Percentiles rank a stretch among this genome's conserved stretches.
Evolutionary conservation across 2,329 filamentous ascomycete species (phyloP).

Genomic region (Rhexocercosporidium sp.): DNA sequence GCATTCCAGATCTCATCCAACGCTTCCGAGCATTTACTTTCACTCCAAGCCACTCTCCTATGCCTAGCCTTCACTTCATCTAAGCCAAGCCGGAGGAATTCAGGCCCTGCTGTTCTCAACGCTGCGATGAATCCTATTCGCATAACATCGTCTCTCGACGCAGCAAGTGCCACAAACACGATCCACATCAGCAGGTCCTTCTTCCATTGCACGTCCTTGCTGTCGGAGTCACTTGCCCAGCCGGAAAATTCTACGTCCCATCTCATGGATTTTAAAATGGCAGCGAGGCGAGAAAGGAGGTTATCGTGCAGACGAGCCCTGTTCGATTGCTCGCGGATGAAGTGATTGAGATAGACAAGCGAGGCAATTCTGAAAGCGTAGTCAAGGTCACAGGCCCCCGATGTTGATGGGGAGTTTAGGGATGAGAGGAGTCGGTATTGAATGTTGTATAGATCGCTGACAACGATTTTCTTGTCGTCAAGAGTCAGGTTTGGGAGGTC

Average conservation of each 20-base stretch:
- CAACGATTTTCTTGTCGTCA: not conserved
- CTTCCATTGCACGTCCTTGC: not conserved
- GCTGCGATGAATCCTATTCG: not conserved
- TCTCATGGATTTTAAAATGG: not conserved
- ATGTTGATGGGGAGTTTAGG: not conserved
- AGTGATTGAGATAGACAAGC: not conserved
- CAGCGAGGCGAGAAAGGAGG: not conserved
- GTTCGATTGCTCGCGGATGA: not conserved
- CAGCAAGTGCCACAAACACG: not conserved
- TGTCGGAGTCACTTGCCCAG: not conserved
- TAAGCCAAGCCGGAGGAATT: not conserved
- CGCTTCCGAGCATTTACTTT: not conserved
- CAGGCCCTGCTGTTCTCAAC: not conserved
- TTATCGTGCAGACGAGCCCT: not conserved
- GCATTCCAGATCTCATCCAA: not conserved
- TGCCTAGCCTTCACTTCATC: not conserved
- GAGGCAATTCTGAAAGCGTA: not conserved
- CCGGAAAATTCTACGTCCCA: not conserved
- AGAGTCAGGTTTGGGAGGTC: not conserved
- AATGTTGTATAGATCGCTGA: not conserved
- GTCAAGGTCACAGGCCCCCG: not conserved
- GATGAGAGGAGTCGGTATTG: not conserved
- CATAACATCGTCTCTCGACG: not conserved
- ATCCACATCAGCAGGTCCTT: not conserved
- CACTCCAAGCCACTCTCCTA: not conserved